Evolutionary conservation across 1,139 yeast genomes (phyloP).

Genomic region (Magnusiomyces tetraspermus): DNA sequence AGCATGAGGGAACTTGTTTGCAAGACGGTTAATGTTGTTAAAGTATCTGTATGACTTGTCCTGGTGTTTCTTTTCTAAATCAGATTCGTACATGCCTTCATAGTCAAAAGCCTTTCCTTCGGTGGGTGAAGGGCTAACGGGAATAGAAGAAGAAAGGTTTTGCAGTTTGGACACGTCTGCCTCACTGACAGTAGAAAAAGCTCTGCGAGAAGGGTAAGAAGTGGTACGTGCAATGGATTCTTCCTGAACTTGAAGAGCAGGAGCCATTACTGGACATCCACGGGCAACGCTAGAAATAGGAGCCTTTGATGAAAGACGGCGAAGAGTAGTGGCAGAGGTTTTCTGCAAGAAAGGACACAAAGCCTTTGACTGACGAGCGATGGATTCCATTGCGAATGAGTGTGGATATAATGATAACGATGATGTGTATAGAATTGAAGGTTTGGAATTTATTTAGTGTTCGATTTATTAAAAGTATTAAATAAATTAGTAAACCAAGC

Average conservation of each 20-base stretch:
- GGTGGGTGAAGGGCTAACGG: slow-evolving; percentile 12
- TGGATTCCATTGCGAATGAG: slow-evolving; percentile 52
- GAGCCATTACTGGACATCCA: slow-evolving; percentile 82
- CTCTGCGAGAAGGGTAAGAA: slow-evolving; percentile 17
- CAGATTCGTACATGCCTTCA: slow-evolving; percentile 50
- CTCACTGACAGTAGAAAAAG: slow-evolving; percentile 15
- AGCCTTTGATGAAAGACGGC: slow-evolving; percentile 24
- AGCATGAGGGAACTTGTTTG: slow-evolving; percentile 86
- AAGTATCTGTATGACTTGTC: slow-evolving; percentile 93
- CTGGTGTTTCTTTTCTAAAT: slow-evolving; percentile 60
- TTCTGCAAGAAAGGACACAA: slow-evolving; percentile 77
- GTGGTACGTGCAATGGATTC: slow-evolving; percentile 23
- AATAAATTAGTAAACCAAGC: too few relatives aligned
- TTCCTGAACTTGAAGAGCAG: slow-evolving; percentile 45
- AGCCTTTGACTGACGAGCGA: slow-evolving; percentile 66
- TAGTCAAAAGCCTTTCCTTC: slow-evolving; percentile 47
- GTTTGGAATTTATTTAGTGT: too few relatives aligned
- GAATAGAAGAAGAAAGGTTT: slow-evolving; percentile 16
- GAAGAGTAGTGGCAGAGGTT: slow-evolving; percentile 51
- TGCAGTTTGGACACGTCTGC: slow-evolving; percentile 7
- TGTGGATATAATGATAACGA: too few relatives aligned
- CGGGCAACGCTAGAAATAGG: slow-evolving; percentile 52
- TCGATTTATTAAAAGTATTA: too few relatives aligned
- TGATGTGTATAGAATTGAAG: not conserved
- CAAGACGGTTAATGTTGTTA: slow-evolving; percentile 93